Base-by-base conservation (phyloP, 2,329 filamentous ascomycete species). In the Exophiala aquamarina region DNA sequence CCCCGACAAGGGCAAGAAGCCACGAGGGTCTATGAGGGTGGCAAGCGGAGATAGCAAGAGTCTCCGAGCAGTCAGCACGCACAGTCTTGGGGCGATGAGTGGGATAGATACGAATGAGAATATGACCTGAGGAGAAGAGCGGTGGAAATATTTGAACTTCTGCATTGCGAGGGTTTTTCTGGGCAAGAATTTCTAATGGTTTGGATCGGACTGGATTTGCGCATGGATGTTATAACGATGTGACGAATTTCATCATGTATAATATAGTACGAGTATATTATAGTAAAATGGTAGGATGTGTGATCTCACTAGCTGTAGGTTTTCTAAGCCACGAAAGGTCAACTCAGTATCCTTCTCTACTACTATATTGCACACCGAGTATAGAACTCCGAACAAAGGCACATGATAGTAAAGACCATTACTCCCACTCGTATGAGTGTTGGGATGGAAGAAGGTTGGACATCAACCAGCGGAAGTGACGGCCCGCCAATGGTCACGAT, bases 1-100 rank as follows among this genome's bases (percentile, higher is more conserved):
- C 34, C 66, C 59, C 65, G 71, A 60, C 66, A 61, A 48, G 66
- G 68, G 48, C 14, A 70, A 69, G 36, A 68, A 66, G 51, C 63
- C 64, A 50, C 60, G 67, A 41, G 63, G 64, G 32, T 61, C 65
- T 42, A 66, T 67, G 55, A 48, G 65, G 50, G 70, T 66, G 50
- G 67, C 41, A 11, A 61, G 45, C 66, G 68, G 52, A 18, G 70
- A 68, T 28, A 69, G 67, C 50, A 64, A 65, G 52, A 70, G 72
- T 64, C 69, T 69, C n/a, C 49, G 70, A 41, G 66, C 71, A 17
- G 59, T 61, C 14, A 62, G 60, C 47, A 63, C 68, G 17, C 65
- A 71, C 47, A 73, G 70, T 51, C 61, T 70, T 48, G 67, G 65
- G 20, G 68, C 68, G 31, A 70, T 70, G 40, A 69, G 65, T 28